Conservation (phyloP, 345 rosid genomes). For the Hevea brasiliensis region DNA sequence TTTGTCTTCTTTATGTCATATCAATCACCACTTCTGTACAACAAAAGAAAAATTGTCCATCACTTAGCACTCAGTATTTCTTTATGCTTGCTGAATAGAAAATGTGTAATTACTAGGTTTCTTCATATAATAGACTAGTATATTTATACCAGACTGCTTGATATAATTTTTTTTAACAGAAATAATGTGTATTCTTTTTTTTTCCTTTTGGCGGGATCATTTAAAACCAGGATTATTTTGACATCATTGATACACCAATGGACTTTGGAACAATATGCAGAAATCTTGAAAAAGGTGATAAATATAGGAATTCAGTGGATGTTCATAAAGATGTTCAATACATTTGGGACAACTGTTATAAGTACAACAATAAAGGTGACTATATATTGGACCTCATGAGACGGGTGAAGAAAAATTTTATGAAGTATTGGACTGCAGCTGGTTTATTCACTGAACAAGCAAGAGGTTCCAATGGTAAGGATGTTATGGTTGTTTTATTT, state of each 20-base stretch:
- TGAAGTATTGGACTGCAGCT: slow-evolving; percentile 90
- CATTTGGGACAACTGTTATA: slow-evolving; percentile 91
- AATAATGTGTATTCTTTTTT: no score
- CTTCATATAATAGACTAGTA: no score
- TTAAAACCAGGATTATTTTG: slow-evolving; percentile 79
- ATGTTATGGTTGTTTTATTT: slow-evolving; percentile 1
- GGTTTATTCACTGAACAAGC: slow-evolving; percentile 67
- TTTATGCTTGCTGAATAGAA: neutral
- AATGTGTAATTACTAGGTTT: neutral
- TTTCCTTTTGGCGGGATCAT: neutral
- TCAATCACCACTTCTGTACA: neutral
- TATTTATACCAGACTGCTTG: neutral
- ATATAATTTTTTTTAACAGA: no score
- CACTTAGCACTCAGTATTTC: neutral
- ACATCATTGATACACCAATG: slow-evolving; percentile 94
- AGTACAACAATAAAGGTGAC: slow-evolving; percentile 98
- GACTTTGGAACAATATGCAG: slow-evolving; percentile 94
- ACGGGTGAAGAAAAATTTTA: slow-evolving; percentile 92
- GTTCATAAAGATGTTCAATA: slow-evolving; percentile 83
- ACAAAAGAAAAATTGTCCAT: neutral
- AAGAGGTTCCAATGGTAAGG: slow-evolving; percentile 46
- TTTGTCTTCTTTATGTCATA: neutral
- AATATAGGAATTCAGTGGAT: slow-evolving; percentile 76
- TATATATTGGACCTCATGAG: slow-evolving; percentile 92
- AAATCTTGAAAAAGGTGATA: slow-evolving; percentile 67